Evolutionary conservation across 305 asterid genomes (phyloP).

Genomic region (Ruellia speciosa): DNA sequence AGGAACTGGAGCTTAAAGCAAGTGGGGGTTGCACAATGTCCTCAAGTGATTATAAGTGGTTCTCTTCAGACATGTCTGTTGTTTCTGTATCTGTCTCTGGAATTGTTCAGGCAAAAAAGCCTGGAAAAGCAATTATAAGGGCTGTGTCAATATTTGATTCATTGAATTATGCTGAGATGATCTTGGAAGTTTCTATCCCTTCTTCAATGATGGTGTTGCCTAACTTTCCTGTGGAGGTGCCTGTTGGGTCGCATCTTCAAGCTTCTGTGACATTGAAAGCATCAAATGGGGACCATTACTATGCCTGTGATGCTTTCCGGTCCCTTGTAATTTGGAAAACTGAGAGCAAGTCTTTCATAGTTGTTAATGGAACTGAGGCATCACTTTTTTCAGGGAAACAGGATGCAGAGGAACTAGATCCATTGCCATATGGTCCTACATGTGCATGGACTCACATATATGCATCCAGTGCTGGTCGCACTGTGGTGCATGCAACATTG

Average conservation of each 20-base stretch:
- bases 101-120: conserved; percentile 62
- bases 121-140: conserved; percentile 71
- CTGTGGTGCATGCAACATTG: conserved; percentile 60
- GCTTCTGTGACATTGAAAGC: conserved; percentile 61
- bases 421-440: conserved; percentile 44
- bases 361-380: conserved; percentile 48
- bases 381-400: conserved; percentile 31
- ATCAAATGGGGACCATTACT: conserved; percentile 51
- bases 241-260: conserved; percentile 69
- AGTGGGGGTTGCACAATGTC: conserved; percentile 82
- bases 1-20: conserved; percentile 77
- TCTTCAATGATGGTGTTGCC: conserved; percentile 57
- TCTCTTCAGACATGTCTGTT: conserved; percentile 61
- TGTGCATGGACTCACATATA: conserved; percentile 67
- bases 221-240: conserved; percentile 69
- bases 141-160: conserved; percentile 71
- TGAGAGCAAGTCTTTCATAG: conserved; percentile 49
- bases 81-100: conserved; percentile 83
- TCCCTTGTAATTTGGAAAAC: conserved; percentile 63
- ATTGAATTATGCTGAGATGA: conserved; percentile 62
- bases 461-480: conserved; percentile 59
- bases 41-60: conserved; percentile 79
- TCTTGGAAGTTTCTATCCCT: conserved; percentile 70
- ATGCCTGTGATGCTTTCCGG: conserved; percentile 76
- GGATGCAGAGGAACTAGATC: conserved; percentile 27